Evolutionary conservation across 768 basidiomycete species (phyloP).

Genomic region (Leccinum pellstonianum): DNA sequence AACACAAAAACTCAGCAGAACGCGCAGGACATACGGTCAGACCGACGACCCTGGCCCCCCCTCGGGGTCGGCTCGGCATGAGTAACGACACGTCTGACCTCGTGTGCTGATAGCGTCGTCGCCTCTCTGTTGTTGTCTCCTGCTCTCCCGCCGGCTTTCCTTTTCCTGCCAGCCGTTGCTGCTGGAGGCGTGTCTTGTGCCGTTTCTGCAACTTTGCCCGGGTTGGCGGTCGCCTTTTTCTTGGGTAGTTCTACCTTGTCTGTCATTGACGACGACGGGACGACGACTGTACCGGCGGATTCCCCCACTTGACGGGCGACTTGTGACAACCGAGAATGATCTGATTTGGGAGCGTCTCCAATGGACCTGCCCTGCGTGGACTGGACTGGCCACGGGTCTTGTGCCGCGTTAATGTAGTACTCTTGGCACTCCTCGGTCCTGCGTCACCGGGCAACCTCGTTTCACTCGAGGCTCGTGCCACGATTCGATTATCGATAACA

Average conservation of each 20-base stretch:
- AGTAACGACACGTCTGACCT: constrained; percentile 8
- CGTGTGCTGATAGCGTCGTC: constrained; percentile 9
- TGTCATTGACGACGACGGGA: constrained; percentile 22
- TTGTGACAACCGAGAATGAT: constrained; percentile 15
- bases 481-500: not conserved
- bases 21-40: constrained; percentile 25
- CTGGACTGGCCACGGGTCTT: constrained; percentile 6
- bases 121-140: constrained; percentile 15
- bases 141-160: constrained; percentile 24
- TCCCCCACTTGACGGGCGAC: constrained; percentile 12
- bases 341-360: constrained; percentile 28
- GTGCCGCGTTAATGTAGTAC: constrained; percentile 15
- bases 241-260: constrained; percentile 24
- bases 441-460: not conserved
- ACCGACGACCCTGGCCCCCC: constrained; percentile 26
- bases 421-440: not conserved
- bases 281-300: constrained; percentile 6
- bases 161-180: constrained; percentile 24
- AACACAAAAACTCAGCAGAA: not conserved
- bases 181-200: constrained; percentile 12
- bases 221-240: constrained; percentile 23
- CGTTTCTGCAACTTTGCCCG: constrained; percentile 13
- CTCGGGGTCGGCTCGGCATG: constrained; percentile 18
- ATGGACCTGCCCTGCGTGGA: constrained; percentile 13
- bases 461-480: not conserved